A percentile compares a stretch with the other conserved stretches of the same genome.
phyloP scores from a whole-genome alignment of 2,329 filamentous ascomycete genomes.

The Xylariaceae sp. region DNA sequence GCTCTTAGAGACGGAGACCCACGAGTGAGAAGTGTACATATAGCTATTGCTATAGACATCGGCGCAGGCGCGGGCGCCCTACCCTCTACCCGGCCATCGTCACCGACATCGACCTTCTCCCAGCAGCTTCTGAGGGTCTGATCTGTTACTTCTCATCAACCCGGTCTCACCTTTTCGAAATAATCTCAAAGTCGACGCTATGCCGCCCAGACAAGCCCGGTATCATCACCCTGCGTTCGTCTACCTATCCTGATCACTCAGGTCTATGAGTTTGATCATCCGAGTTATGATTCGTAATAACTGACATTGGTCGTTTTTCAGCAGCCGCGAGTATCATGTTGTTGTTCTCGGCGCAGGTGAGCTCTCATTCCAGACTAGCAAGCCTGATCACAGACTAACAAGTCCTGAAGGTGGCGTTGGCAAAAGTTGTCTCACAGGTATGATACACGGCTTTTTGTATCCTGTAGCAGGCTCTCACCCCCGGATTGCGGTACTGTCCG shows the following conservation, averaged over 20 bases:
- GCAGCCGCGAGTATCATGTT: slow-evolving; percentile 72
- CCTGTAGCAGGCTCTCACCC: not conserved
- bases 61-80: slow-evolving; percentile 16
- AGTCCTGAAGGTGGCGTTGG: slow-evolving; percentile 67
- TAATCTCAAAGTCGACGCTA: slow-evolving; percentile 20
- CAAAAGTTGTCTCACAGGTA: slow-evolving; percentile 88
- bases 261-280: slow-evolving; percentile 7
- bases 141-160: slow-evolving; percentile 4
- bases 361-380: slow-evolving; percentile 27
- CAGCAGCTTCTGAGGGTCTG: slow-evolving; percentile 18
- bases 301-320: slow-evolving; percentile 26
- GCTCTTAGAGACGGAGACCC: not conserved
- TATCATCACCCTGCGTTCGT: slow-evolving; percentile 32
- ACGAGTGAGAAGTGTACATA: slow-evolving; percentile 3
- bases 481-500: not conserved
- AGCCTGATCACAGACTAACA: slow-evolving; percentile 15
- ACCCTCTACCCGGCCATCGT: not conserved
- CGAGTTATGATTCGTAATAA: slow-evolving; percentile 15
- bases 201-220: slow-evolving; percentile 29
- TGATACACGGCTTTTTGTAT: slow-evolving; percentile 11
- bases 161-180: slow-evolving; percentile 17
- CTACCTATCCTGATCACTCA: slow-evolving; percentile 10
- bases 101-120: slow-evolving; percentile 4
- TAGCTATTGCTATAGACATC: slow-evolving; percentile 1
- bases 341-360: slow-evolving; percentile 75